Base-by-base conservation (phyloP, 2,329 filamentous ascomycete species). In the Phyllosticta paracitricarpa region DNA sequence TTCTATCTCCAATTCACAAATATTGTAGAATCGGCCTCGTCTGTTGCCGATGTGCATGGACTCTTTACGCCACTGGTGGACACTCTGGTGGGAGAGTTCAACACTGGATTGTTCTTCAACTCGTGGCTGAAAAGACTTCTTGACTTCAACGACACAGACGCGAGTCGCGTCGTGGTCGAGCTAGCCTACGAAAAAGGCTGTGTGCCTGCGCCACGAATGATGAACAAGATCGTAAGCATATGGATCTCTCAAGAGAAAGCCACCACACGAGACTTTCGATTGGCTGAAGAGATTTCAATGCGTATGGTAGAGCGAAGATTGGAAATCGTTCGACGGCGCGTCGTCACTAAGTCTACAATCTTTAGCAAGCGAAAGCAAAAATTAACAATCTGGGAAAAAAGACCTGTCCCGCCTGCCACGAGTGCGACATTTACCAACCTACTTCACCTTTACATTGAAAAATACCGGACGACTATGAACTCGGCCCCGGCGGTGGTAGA, bases 71-170 rank as follows among this genome's bases (percentile, higher is more conserved):
- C 77, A 9, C 77, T 77, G 2, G 69, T 87, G 26, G 78, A 78
- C 4, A 69, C 78, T 28, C 69, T 87, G 22, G 84, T 84, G 4
- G 76, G 79, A 54, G 56, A 61, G 7, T 73, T 72, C 57, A 94
- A 95, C n/a, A 56, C 51, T 72, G 86, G 87, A 64, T 93, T 91
- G 73, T 89, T 96, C 73, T 88, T 91, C 66, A 89, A 87, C 35
- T 92, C 90, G 68, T 96, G 91, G 92, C 81, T 96, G 69, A 93
- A 93, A 73, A 85, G 88, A 57, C 82, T 95, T 8, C 88, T 95
- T 61, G 87, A 86, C 17, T 83, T 86, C 62, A 80, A 68, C 69
- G 74, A 67, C 5, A 69, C 73, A 3, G 82, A 88, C 61, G 88
- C 87, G 1, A 89, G 90, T 2, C 80, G 83, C 58, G 83, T 84